Evolutionary conservation across 805 yeast genomes (phyloP), one percentile per base, ranked within the genome.

Genomic region (Ogataea allantospora): DNA sequence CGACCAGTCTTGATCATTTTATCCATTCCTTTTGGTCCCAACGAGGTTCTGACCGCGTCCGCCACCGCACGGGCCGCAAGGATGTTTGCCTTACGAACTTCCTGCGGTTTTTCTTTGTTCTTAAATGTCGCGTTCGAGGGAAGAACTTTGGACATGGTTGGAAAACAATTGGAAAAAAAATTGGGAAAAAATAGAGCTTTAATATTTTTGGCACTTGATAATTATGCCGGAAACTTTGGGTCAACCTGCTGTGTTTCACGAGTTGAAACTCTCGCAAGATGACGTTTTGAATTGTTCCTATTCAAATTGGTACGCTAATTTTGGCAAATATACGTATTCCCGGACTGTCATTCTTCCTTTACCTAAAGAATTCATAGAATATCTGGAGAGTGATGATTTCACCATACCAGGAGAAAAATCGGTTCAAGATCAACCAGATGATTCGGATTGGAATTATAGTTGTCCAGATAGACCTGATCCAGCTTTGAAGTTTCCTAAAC

Each of bases 1-100:
- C 75, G 77, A 34, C 89, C 83, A 13, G 98, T 89, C 66, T 88
- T 88, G 67, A 87, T 88, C 98, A 93, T 91, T 70, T 93, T 93
- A 65, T 93, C 99, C 99, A 93, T 93, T 44, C 99, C 99, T 64
- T 88, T 91, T 40, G 99, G 99, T 14, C 99, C 99, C 43, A 93
- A 70, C 11, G 98, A 83, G 5, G 97, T 89, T 63, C 96, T 77
- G 54, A 88, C 86, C 32, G 96, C 96, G 63, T 88, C 96, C 3
- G 95, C 88, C 17, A 88, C 96, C 5, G 96, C 95, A 54, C 91
- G 73, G 6, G 96, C 97, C 3, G 96, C 96, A 47, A 83, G 71
- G 50, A 89, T 88, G 60, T 88, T 88, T 37, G 89, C 78, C 63
- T 77, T 80, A 47, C 97, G 83, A 36, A 88, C 96, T 65, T 89